Evolutionary conservation across 2,329 filamentous ascomycete genomes (phyloP).

Genomic region (Akanthomyces dipterigenus): DNA sequence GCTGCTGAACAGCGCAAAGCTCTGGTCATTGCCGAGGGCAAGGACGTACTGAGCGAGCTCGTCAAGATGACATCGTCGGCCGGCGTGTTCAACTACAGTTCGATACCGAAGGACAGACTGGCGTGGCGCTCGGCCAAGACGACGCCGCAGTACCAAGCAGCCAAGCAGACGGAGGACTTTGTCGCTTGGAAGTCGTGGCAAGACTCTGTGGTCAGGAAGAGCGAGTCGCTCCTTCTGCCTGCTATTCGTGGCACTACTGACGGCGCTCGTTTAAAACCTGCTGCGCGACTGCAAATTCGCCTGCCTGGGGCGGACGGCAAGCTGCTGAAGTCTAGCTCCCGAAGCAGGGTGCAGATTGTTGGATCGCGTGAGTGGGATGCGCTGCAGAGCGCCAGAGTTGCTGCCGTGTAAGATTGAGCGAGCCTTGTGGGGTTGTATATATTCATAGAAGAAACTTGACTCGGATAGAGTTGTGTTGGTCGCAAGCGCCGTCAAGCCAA

Average conservation of each 20-base stretch:
- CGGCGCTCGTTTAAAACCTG: conserved; percentile 20
- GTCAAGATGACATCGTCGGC: conserved; percentile 53
- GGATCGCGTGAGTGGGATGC: conserved; percentile 50
- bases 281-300: conserved; percentile 44
- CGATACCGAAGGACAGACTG: conserved; percentile 51
- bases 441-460: background rate
- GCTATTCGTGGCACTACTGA: conserved; percentile 10
- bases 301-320: conserved; percentile 40
- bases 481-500: background rate
- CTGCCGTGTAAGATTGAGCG: conserved; percentile 20
- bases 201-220: conserved; percentile 48
- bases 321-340: conserved; percentile 27
- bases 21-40: conserved; percentile 53
- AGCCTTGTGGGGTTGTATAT: conserved; percentile 9
- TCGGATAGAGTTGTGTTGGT: background rate
- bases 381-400: conserved; percentile 37
- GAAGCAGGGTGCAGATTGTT: conserved; percentile 42
- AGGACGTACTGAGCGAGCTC: conserved; percentile 58
- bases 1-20: conserved; percentile 41
- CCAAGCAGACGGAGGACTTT: conserved; percentile 58
- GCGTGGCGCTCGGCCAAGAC: conserved; percentile 59
- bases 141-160: conserved; percentile 61
- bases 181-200: conserved; percentile 55
- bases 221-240: conserved; percentile 26
- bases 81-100: conserved; percentile 52